Base-by-base conservation (phyloP, 2,329 filamentous ascomycete genomes). In the Mycocentrospora acerina region DNA sequence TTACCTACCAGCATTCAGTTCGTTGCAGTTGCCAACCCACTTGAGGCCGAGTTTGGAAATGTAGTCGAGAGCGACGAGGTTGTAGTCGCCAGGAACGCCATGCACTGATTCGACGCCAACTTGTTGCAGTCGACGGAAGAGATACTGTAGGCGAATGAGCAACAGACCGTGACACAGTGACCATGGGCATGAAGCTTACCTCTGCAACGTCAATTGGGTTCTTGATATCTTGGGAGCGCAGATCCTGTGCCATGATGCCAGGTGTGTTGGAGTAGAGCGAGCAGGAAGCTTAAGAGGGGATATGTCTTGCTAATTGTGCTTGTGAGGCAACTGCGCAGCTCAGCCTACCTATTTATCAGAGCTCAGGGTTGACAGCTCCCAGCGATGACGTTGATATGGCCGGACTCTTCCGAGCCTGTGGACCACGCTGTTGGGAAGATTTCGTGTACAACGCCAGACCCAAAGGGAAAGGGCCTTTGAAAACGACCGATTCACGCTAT, bases 21-120 rank as follows among this genome's bases (percentile, higher is more conserved):
- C 79, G 60, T 82, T 82, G 60, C 72, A 76, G 55, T 81, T 82
- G 46, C 80, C 80, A 4, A 81, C 76, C 79, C 79, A 82, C 30
- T 71, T 61, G 15, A 82, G 64, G 11, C 72, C 78, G 32, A 65
- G 68, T 39, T 77, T 76, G 16, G 75, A 68, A 13, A 82, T 60
- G 52, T 81, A 81, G 60, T 82, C 80, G 37, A 82, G 68, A 17
- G 77, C 74, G 8, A 71, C 70, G 37, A 71, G 62, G 35, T 72
- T 70, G 57, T 70, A 71, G 53, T 71, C 69, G 35, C 66, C 59
- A 12, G 65, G 62, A 7, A 79, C 71, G 13, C 77, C 76, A 38
- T 75, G 73, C 25, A 73, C 44, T 3, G 69, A 69, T 16, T 63
- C 56, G 16, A 74, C 62, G 24, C 71, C 71, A 15, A 74, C 62